Evolutionary conservation across 1,284 basidiomycete species (phyloP), one percentile per base, ranked within the genome.

Genomic region (Rhizoctonia solani): DNA sequence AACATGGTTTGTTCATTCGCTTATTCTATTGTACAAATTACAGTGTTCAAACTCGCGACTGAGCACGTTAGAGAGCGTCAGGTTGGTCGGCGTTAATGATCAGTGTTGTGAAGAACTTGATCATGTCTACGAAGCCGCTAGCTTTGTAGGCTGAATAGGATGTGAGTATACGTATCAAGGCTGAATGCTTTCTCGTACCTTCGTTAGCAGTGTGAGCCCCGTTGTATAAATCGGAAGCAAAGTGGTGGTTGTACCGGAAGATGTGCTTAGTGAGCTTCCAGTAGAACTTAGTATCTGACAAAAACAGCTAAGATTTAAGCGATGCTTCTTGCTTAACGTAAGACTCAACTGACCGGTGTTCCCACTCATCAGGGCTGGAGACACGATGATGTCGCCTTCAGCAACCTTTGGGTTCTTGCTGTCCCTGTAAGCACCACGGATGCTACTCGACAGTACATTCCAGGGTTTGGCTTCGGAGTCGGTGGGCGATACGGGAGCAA

Each of bases 171-270:
- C 34, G 37, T 32, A 27, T 30, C 16, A 16, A 16, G 11, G 25
- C 55, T 14, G 6, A 25, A 25, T 11, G 29, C 32, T 34, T 23
- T 16, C 32, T 59, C 69, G 67, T 71, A 79, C 82, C 77, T 78
- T 88, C 86, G 69, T 87, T 83, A 42, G 87, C 83, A 0, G 89
- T 89, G 74, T 91, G 90, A 2, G 82, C 82, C 53, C 78, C 78
- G 71, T 76, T 70, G 56, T 61, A 49, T 19, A 61, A 16, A 61
- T 61, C 56, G 19, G 8, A 14, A 11, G 59, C 37, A 30, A 71
- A 68, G 27, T 68, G 59, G 19, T 77, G 74, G 39, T 72, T 77
- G 74, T 83, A 86, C 6, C 85, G 80, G 76, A 84, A 86, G 70
- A 87, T 84, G 70, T 83, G 77, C 41, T 72, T 69, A 1, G 82